Conservation (phyloP, 176 grass and related monocot genomes). For the Triticum timopheevii region DNA sequence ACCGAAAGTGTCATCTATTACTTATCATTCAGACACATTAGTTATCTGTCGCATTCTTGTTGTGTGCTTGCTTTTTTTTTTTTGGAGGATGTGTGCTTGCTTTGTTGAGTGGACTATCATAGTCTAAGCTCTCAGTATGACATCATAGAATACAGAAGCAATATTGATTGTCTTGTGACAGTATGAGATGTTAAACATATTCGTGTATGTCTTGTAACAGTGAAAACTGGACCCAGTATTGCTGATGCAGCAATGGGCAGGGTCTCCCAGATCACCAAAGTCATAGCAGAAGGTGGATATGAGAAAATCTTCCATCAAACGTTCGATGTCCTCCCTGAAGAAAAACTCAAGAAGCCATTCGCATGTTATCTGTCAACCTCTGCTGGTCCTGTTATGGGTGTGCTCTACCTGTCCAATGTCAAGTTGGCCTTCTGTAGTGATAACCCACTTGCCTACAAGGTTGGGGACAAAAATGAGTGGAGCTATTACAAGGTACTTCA, state of each 20-base stretch:
- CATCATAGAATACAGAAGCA: background rate
- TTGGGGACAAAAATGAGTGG: constrained; percentile 87
- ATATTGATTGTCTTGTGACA: constrained; percentile 24
- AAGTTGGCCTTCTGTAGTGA: constrained; percentile 96
- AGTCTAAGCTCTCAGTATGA: background rate
- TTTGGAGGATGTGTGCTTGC: background rate
- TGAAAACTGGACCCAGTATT: constrained; percentile 98
- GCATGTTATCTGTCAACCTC: constrained; percentile 96
- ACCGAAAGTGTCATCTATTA: background rate
- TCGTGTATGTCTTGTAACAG: constrained; percentile 44
- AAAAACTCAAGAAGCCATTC: constrained; percentile 85
- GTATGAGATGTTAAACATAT: constrained; percentile 3
- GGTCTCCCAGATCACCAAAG: constrained; percentile 91
- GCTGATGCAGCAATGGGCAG: constrained; percentile 93
- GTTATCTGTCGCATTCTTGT: background rate
- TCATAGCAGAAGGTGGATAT: constrained; percentile 95
- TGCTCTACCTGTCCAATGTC: constrained; percentile 82
- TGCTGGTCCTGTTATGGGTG: constrained; percentile 94
- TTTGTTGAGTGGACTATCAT: background rate
- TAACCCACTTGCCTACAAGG: constrained; percentile 85
- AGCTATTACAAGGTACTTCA: constrained; percentile 93
- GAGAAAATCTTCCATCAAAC: constrained; percentile 97
- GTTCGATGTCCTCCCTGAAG: constrained; percentile 67
- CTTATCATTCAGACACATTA: background rate
- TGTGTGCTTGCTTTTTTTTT: background rate